These are phyloP conservation scores for Gossypium anomalum DNA, from an alignment of 345 rosid genomes.

Conservation along the genomic window DNA sequence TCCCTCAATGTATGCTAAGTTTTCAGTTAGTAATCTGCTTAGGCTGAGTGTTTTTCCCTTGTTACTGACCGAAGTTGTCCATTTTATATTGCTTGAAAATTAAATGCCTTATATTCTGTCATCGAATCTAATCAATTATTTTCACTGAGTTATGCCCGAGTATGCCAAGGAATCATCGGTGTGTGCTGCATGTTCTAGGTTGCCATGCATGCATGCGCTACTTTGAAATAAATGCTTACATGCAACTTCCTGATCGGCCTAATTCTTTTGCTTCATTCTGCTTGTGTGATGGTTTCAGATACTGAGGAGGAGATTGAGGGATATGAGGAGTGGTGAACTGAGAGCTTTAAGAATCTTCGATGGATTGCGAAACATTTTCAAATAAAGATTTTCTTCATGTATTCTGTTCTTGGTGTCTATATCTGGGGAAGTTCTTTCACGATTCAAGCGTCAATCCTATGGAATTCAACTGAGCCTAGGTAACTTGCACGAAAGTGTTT, in stretches of 20 bases:
- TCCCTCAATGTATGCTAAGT: background rate
- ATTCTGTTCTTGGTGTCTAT: background rate
- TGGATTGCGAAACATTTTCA: constrained; percentile 66
- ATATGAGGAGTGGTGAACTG: constrained; percentile 83
- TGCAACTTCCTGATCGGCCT: background rate
- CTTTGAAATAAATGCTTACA: background rate
- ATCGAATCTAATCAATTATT: background rate
- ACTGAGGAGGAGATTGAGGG: constrained; percentile 75
- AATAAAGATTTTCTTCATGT: constrained; percentile 29
- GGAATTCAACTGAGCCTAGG: constrained; percentile 4
- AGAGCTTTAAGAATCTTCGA: constrained; percentile 64
- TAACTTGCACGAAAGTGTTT: background rate
- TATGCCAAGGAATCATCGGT: background rate
- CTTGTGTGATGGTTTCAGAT: constrained; percentile 43
- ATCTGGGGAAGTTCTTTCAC: background rate
- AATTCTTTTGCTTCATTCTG: background rate
- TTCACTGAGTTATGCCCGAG: background rate
- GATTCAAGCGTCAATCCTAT: background rate
- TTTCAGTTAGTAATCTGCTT: constrained; percentile 2
- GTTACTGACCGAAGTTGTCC: background rate
- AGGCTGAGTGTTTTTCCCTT: background rate
- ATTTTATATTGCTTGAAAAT: background rate
- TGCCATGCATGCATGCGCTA: background rate
- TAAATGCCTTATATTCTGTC: background rate
- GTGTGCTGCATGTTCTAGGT: background rate